phyloP scores from a whole-genome alignment of 345 rosid genomes.

The Acer negundo region DNA sequence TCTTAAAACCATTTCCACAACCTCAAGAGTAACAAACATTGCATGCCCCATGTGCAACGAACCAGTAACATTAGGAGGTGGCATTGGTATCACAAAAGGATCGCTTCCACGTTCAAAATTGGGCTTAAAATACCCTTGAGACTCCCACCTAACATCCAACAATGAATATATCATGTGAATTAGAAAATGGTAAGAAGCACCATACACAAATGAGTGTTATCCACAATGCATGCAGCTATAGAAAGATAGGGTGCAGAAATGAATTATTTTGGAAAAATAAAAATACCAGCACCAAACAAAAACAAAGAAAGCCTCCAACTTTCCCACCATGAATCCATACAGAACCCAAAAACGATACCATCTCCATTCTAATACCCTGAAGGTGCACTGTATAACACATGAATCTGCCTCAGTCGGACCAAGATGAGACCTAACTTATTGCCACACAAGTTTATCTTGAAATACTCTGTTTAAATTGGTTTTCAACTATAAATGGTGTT shows the following conservation, averaged over 20 bases:
- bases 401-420: too few relatives aligned
- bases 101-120: constrained; percentile 59
- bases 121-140: constrained; percentile 93
- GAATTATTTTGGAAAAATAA: background rate
- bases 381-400: too few relatives aligned
- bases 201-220: background rate
- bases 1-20: constrained; percentile 33
- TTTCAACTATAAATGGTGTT: too few relatives aligned
- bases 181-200: constrained; percentile 5
- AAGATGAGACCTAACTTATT: too few relatives aligned
- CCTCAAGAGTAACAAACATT: constrained; percentile 98
- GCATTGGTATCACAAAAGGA: constrained; percentile 95
- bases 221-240: background rate
- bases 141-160: constrained; percentile 78
- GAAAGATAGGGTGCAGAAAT: background rate
- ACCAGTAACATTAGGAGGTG: constrained; percentile 98
- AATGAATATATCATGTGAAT: constrained; percentile 13
- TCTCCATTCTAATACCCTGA: too few relatives aligned
- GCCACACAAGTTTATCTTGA: too few relatives aligned
- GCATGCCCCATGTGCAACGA: constrained; percentile 99
- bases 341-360: too few relatives aligned
- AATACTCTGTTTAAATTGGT: too few relatives aligned
- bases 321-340: too few relatives aligned
- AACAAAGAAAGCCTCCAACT: too few relatives aligned
- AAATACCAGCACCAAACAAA: background rate